Conservation (phyloP, 208 protist species). For the Blastocrithidia nonstop region DNA sequence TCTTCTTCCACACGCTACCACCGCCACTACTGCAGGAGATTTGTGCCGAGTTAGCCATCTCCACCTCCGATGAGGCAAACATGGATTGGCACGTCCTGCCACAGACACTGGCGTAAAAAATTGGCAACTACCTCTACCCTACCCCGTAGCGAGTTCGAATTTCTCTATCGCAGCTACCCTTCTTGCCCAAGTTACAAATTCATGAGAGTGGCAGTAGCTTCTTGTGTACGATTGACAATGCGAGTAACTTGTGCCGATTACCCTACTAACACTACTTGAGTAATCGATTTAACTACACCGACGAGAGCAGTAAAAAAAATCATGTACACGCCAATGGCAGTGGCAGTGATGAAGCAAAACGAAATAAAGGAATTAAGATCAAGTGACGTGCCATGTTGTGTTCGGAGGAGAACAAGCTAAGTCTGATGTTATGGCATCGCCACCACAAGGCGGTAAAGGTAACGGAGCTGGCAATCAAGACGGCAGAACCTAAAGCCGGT, state of each 20-base stretch:
- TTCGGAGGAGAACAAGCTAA: slow-evolving; percentile 20
- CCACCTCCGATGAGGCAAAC: slow-evolving; percentile 23
- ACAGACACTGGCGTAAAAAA: slow-evolving; percentile 43
- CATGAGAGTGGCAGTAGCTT: slow-evolving; percentile 69
- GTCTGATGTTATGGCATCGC: slow-evolving; percentile 57
- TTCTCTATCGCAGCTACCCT: slow-evolving; percentile 21
- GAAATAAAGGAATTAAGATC: too few relatives aligned
- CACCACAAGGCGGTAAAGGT: slow-evolving; percentile 17
- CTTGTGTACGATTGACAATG: slow-evolving; percentile 65
- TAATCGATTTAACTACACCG: slow-evolving; percentile 71
- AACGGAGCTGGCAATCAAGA: slow-evolving; percentile 26
- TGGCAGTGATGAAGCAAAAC: background rate
- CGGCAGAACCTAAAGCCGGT: slow-evolving; percentile 36
- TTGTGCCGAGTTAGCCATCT: slow-evolving; percentile 45
- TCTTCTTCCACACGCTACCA: slow-evolving; percentile 32
- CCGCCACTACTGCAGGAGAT: slow-evolving; percentile 11
- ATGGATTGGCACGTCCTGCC: slow-evolving; percentile 27
- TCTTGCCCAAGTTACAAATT: slow-evolving; percentile 58
- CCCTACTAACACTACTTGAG: slow-evolving; percentile 33
- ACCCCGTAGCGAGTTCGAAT: slow-evolving; percentile 11
- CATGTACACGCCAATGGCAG: background rate
- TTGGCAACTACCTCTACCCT: slow-evolving; percentile 36
- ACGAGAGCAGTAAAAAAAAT: too few relatives aligned
- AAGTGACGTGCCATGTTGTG: slow-evolving; percentile 40
- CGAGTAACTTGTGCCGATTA: slow-evolving; percentile 31